phyloP scores from a whole-genome alignment of 2,329 filamentous ascomycete species.

The Pestalotiopsis sp. region DNA sequence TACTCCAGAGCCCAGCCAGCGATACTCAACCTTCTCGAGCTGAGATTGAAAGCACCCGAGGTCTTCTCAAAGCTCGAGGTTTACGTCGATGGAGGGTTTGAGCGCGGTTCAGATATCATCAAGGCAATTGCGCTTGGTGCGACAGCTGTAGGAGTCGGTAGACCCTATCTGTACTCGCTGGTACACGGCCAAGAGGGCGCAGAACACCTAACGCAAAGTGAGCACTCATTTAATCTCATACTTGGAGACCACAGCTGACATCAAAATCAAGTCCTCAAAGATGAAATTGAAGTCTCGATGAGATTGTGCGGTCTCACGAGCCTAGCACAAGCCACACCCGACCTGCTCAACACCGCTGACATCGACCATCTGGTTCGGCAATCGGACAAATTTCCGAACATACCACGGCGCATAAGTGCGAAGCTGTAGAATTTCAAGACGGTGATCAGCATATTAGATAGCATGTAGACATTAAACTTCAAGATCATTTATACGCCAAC shows the following conservation, averaged over 20 bases:
- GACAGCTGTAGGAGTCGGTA: conserved; percentile 55
- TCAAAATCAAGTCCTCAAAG: conserved; percentile 16
- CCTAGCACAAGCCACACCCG: conserved; percentile 43
- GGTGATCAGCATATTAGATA: no score
- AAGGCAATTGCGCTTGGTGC: conserved; percentile 57
- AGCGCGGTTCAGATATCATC: conserved; percentile 55
- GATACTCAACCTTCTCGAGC: conserved; percentile 54
- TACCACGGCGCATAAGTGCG: conserved; percentile 1
- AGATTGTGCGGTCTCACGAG: conserved; percentile 47
- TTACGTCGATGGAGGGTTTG: conserved; percentile 56
- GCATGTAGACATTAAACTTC: no score
- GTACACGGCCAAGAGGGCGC: conserved; percentile 58
- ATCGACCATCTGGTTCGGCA: conserved; percentile 49
- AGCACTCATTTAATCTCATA: conserved; percentile 27
- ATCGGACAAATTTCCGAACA: conserved; percentile 10
- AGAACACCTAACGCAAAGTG: conserved; percentile 58
- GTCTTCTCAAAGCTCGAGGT: conserved; percentile 53
- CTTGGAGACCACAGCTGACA: conserved; percentile 12
- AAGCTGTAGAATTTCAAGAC: conserved; percentile 5
- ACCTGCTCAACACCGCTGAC: conserved; percentile 48
- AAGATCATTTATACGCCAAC: background rate
- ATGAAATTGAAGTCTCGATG: conserved; percentile 52
- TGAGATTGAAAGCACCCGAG: conserved; percentile 50
- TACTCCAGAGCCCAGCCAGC: conserved; percentile 39
- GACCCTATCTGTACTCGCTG: conserved; percentile 48